Percentiles rank a stretch among this genome's conserved stretches.
These are phyloP conservation scores for Rhynchospora tenuis DNA, from an alignment of 176 grass and related monocot genomes.

Conservation along the genomic window DNA sequence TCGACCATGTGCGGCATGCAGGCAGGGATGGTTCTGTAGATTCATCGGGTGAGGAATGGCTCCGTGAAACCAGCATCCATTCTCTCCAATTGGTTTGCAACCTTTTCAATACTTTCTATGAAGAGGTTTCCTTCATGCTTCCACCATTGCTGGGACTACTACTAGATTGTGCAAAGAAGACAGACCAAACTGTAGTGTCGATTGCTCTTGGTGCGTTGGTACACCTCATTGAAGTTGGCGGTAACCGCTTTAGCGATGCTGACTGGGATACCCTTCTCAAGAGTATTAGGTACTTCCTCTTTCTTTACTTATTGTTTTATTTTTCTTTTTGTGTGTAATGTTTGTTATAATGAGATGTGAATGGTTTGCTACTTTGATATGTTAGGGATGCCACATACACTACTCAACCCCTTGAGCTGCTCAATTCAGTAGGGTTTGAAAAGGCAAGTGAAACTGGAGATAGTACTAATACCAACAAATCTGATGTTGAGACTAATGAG, in stretches of 20 bases:
- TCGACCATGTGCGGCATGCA: constrained; percentile 95
- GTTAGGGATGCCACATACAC: constrained; percentile 93
- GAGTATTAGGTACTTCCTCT: constrained; percentile 75
- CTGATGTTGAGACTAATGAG: constrained; percentile 28
- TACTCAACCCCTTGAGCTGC: constrained; percentile 91
- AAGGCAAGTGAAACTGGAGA: constrained; percentile 35
- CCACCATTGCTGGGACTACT: constrained; percentile 86
- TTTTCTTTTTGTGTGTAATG: constrained; percentile 17
- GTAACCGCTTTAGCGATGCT: constrained; percentile 83
- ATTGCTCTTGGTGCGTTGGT: constrained; percentile 94
- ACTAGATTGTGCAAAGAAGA: constrained; percentile 99
- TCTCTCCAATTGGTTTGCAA: constrained; percentile 98
- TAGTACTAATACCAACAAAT: constrained; percentile 6
- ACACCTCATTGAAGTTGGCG: constrained; percentile 96
- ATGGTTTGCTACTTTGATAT: constrained; percentile 35
- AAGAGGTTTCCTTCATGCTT: constrained; percentile 99
- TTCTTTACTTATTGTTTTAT: background rate
- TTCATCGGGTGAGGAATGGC: constrained; percentile 79
- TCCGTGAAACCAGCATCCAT: constrained; percentile 97
- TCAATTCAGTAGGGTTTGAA: constrained; percentile 93
- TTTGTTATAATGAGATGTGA: background rate
- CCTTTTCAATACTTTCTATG: constrained; percentile 98
- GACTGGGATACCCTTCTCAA: constrained; percentile 98
- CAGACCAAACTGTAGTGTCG: constrained; percentile 96
- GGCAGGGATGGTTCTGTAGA: constrained; percentile 73